Percentiles rank a stretch among this genome's conserved stretches.
phyloP scores from a whole-genome alignment of 2,329 filamentous ascomycete genomes.

The Cercospora sesami region DNA sequence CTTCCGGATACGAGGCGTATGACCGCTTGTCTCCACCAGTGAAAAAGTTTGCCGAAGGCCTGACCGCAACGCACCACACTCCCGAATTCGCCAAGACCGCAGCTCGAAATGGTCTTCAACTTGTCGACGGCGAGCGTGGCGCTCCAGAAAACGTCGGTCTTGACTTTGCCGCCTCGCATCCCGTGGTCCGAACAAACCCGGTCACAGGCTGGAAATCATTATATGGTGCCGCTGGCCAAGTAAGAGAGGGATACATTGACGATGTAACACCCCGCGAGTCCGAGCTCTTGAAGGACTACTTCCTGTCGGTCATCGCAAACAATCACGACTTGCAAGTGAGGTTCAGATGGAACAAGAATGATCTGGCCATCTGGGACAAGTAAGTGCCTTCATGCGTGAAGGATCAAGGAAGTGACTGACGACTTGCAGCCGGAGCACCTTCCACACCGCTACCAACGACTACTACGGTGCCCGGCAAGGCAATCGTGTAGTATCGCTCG shows the following conservation, averaged over 20 bases:
- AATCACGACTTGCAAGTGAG: conserved; percentile 69
- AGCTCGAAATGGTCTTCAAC: conserved; percentile 38
- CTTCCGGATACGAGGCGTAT: conserved; percentile 66
- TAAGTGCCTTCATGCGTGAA: neutral
- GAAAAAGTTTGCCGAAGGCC: conserved; percentile 58
- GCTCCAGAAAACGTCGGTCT: conserved; percentile 27
- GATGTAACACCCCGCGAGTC: conserved; percentile 45
- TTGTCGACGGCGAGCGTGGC: conserved; percentile 32
- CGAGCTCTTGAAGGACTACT: conserved; percentile 30
- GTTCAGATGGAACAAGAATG: conserved; percentile 63
- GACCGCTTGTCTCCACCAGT: conserved; percentile 61
- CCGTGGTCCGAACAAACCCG: conserved; percentile 60
- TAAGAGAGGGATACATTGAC: conserved; percentile 54
- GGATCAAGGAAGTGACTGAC: neutral
- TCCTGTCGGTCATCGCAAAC: conserved; percentile 45
- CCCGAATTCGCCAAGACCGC: conserved; percentile 29
- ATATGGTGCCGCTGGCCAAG: conserved; percentile 48
- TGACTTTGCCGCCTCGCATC: conserved; percentile 41
- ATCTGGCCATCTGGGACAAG: conserved; percentile 57
- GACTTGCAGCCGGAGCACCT: conserved; percentile 14
- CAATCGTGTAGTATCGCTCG: conserved; percentile 25
- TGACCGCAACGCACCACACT: conserved; percentile 57
- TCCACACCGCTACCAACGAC: conserved; percentile 28
- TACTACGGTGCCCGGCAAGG: conserved; percentile 25
- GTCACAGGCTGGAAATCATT: conserved; percentile 63